These are phyloP conservation scores for Oryza meridionalis DNA, from an alignment of 176 grass and related monocot species.

Conservation along the genomic window DNA sequence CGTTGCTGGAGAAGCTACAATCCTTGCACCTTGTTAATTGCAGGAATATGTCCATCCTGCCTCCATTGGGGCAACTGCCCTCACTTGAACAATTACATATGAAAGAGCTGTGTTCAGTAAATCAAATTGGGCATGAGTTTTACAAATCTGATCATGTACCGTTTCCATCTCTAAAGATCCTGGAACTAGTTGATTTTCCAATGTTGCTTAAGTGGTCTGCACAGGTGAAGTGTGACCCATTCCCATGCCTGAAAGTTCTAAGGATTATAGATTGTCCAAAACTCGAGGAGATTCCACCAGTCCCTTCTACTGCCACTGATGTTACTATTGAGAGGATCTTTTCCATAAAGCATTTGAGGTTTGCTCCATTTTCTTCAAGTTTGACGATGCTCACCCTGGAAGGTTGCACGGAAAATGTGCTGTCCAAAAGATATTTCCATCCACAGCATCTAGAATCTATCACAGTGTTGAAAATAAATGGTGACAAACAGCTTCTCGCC, in stretches of 20 bases:
- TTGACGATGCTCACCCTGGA: slow-evolving; percentile 15
- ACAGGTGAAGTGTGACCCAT: not conserved
- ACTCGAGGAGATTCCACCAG: not conserved
- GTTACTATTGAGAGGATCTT: not conserved
- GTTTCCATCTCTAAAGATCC: slow-evolving; percentile 29
- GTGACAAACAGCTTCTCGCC: not conserved
- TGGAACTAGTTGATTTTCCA: slow-evolving; percentile 23
- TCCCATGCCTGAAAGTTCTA: slow-evolving; percentile 18
- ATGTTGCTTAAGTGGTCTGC: slow-evolving; percentile 21
- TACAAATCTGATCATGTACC: not conserved
- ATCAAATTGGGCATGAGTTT: slow-evolving; percentile 1
- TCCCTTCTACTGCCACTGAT: not conserved
- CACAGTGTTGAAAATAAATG: slow-evolving; percentile 13
- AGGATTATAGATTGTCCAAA: slow-evolving; percentile 26
- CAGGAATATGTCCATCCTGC: slow-evolving; percentile 31
- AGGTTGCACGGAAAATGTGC: not conserved
- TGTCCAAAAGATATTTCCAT: slow-evolving; percentile 8
- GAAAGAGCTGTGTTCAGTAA: slow-evolving; percentile 25
- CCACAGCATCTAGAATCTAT: slow-evolving; percentile 9
- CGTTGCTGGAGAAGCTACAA: slow-evolving; percentile 15
- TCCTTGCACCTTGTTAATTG: slow-evolving; percentile 38
- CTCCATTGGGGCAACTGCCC: slow-evolving; percentile 38
- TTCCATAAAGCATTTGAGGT: not conserved
- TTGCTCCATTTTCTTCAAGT: slow-evolving; percentile 3
- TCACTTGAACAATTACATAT: slow-evolving; percentile 36